Evolutionary conservation across 768 basidiomycete species (phyloP).

Genomic region (Rhodotorula taiwanensis): DNA sequence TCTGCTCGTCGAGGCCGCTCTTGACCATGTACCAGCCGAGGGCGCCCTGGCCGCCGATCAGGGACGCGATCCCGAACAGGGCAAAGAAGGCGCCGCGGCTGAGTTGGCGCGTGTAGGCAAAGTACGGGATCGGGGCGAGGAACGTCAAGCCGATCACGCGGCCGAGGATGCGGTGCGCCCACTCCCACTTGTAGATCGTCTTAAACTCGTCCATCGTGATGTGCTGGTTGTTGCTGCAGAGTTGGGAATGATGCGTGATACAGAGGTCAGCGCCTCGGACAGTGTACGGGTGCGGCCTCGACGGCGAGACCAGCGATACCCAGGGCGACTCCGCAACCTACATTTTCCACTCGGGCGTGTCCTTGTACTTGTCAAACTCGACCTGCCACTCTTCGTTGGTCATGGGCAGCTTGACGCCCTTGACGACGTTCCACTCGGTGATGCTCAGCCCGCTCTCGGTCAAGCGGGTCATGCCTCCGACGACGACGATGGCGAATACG

Average conservation of each 20-base stretch:
- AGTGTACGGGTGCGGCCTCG: too few species aligned
- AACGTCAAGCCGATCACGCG: constrained; percentile 77
- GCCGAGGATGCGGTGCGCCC: constrained; percentile 88
- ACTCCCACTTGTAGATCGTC: constrained; percentile 96
- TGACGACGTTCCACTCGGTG: constrained; percentile 93
- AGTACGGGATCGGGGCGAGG: constrained; percentile 49
- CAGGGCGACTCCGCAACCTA: constrained; percentile 48
- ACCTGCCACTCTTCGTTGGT: constrained; percentile 66
- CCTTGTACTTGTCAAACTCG: constrained; percentile 90
- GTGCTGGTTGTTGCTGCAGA: constrained; percentile 70
- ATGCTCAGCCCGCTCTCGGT: constrained; percentile 97
- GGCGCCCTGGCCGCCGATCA: constrained; percentile 84
- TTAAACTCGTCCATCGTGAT: constrained; percentile 89
- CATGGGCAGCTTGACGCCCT: constrained; percentile 78
- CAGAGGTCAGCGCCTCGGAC: background rate
- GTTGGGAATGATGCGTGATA: background rate
- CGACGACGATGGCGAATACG: constrained; percentile 85
- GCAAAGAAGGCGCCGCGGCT: constrained; percentile 57
- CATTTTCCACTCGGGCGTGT: constrained; percentile 92
- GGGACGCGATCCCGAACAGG: constrained; percentile 63
- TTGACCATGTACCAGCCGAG: constrained; percentile 99
- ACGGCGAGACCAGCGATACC: too few species aligned
- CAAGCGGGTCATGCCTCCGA: constrained; percentile 90
- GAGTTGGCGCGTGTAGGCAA: constrained; percentile 53
- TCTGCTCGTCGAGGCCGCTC: constrained; percentile 78